These are phyloP conservation scores for Hypoxylon rickii DNA, from an alignment of 495 filamentous ascomycete genomes.

Conservation along the genomic window DNA sequence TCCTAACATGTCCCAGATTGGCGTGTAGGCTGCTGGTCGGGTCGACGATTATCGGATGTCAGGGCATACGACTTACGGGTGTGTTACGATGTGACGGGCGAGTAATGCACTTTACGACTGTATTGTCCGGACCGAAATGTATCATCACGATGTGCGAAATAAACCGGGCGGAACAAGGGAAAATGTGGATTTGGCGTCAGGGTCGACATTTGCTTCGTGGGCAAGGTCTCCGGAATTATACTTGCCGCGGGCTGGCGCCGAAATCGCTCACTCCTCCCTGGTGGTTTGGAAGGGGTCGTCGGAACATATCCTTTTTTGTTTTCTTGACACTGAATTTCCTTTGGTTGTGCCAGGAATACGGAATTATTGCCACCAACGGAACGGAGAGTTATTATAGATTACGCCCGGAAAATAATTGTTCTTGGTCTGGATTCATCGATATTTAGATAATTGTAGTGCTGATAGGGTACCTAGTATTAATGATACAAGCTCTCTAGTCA, in stretches of 20 bases:
- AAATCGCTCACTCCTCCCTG: background rate
- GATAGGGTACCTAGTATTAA: slow-evolving; percentile 21
- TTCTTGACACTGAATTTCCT: background rate
- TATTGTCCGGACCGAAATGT: slow-evolving; percentile 5
- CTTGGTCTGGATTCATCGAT: slow-evolving; percentile 14
- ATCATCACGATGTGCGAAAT: slow-evolving; percentile 2
- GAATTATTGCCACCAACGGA: background rate
- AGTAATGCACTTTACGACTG: slow-evolving; percentile 3
- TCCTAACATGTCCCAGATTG: slow-evolving; percentile 54
- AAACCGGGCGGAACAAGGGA: slow-evolving; percentile 1
- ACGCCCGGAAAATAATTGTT: slow-evolving; percentile 5
- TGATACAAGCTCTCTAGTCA: slow-evolving; percentile 9
- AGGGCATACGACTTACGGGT: slow-evolving; percentile 1
- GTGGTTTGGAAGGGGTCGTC: background rate
- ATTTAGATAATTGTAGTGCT: slow-evolving; percentile 22
- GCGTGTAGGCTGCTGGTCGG: slow-evolving; percentile 40
- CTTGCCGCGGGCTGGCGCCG: slow-evolving; percentile 1
- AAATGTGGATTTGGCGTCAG: slow-evolving; percentile 11
- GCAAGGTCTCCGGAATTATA: background rate
- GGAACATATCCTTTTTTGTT: background rate
- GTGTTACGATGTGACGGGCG: slow-evolving; percentile 15
- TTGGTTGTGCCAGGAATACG: slow-evolving; percentile 9
- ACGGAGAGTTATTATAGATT: slow-evolving; percentile 5
- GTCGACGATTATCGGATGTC: slow-evolving; percentile 1
- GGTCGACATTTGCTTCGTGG: background rate